A percentile compares a stretch with the other conserved stretches of the same genome.
Conservation (phyloP, 2,329 filamentous ascomycete genomes). For the Rhinocladiella mackenziei region DNA sequence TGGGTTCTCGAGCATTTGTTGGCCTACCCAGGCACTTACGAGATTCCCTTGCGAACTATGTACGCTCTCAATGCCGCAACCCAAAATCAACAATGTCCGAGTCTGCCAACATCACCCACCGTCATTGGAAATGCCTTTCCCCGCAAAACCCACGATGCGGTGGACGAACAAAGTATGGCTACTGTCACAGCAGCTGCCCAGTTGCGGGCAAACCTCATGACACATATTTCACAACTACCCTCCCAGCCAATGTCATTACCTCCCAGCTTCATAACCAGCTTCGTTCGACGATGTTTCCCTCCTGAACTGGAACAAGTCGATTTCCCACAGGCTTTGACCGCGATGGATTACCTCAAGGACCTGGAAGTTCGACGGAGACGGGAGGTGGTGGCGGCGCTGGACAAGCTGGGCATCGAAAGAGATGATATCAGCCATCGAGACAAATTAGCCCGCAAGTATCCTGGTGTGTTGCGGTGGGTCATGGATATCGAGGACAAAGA, state of each 20-base stretch:
- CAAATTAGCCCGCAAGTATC: slow-evolving; percentile 49
- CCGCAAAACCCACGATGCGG: slow-evolving; percentile 12
- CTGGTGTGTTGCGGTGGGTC: slow-evolving; percentile 55
- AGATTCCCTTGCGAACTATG: slow-evolving; percentile 64
- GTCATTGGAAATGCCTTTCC: slow-evolving; percentile 33
- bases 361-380: slow-evolving; percentile 57
- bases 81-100: slow-evolving; percentile 36
- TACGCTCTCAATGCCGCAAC: slow-evolving; percentile 62
- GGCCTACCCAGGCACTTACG: slow-evolving; percentile 59
- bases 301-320: slow-evolving; percentile 55
- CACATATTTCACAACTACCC: slow-evolving; percentile 56
- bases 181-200: slow-evolving; percentile 38
- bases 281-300: slow-evolving; percentile 58
- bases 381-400: slow-evolving; percentile 54
- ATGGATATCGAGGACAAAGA: slow-evolving; percentile 50
- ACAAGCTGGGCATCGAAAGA: slow-evolving; percentile 53
- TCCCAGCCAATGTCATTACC: slow-evolving; percentile 60
- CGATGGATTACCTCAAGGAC: slow-evolving; percentile 63
- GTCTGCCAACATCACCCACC: slow-evolving; percentile 36
- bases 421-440: slow-evolving; percentile 48
- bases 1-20: slow-evolving; percentile 59
- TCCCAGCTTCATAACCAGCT: slow-evolving; percentile 59
- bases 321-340: slow-evolving; percentile 62
- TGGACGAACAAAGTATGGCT: slow-evolving; percentile 28
- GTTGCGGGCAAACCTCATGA: slow-evolving; percentile 41